Evolutionary conservation across 106 monocot species (phyloP).

Genomic region (Dendrobium huoshanense): DNA sequence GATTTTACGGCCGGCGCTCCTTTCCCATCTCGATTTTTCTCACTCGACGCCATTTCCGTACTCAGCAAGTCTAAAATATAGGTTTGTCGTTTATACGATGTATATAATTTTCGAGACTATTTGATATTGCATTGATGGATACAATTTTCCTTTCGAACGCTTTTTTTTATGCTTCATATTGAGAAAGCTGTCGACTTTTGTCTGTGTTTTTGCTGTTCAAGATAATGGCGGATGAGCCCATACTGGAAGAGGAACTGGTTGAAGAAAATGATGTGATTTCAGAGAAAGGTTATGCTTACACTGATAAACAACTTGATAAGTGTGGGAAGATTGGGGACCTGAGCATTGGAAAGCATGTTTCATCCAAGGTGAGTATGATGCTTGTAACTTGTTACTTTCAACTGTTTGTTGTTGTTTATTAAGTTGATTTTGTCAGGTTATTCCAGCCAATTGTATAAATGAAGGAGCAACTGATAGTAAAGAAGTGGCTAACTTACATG

Average conservation of each 20-base stretch:
- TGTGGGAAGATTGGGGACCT: slow-evolving; percentile 10
- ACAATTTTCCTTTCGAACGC: neutral
- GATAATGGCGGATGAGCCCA: slow-evolving; percentile 15
- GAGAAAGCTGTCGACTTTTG: neutral
- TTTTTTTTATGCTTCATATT: neutral
- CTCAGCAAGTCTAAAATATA: neutral
- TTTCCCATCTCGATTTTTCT: neutral
- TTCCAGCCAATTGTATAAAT: slow-evolving; percentile 6
- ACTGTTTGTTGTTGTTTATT: slow-evolving; percentile 1
- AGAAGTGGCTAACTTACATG: slow-evolving; percentile 4
- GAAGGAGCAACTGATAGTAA: slow-evolving; percentile 4
- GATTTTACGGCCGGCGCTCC: neutral
- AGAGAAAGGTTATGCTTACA: slow-evolving; percentile 1
- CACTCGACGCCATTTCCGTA: neutral
- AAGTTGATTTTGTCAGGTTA: slow-evolving; percentile 14
- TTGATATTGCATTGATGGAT: neutral
- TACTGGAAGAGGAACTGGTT: slow-evolving; percentile 14
- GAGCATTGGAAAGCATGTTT: slow-evolving; percentile 10
- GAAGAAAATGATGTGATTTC: slow-evolving; percentile 11
- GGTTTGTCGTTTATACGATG: neutral
- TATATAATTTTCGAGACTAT: neutral
- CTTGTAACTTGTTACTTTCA: neutral
- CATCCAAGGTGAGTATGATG: slow-evolving; percentile 16
- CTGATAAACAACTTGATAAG: slow-evolving; percentile 8
- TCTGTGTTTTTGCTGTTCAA: slow-evolving; percentile 7